Conservation (phyloP, 148 eudicot genomes). For the Amaranthus hypochondriacus region DNA sequence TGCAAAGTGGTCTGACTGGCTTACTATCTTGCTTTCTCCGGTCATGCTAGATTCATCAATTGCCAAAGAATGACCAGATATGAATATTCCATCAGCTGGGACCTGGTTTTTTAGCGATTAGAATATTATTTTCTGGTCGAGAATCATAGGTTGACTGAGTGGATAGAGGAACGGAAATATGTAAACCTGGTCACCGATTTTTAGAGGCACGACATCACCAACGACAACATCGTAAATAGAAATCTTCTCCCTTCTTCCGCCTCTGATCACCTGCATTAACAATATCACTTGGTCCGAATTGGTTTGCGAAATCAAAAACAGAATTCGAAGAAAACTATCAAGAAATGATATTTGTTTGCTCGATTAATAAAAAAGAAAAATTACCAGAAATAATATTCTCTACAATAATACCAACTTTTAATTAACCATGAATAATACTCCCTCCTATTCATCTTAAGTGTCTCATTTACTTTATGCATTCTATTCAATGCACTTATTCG, state of each 20-base stretch:
- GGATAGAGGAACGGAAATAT: background rate
- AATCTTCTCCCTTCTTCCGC: constrained; percentile 77
- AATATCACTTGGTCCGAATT: background rate
- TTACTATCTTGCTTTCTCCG: constrained; percentile 96
- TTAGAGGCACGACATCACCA: constrained; percentile 88
- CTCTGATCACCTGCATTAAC: constrained; percentile 64
- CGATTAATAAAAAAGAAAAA: background rate
- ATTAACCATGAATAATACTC: too few relatives aligned
- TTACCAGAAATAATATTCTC: too few relatives aligned
- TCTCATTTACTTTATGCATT: too few relatives aligned
- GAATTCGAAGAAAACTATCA: background rate
- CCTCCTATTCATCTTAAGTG: too few relatives aligned
- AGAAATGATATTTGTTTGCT: background rate
- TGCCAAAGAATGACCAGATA: constrained; percentile 71
- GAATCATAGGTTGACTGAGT: constrained; percentile 4
- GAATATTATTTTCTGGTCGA: background rate
- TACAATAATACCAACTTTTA: too few relatives aligned
- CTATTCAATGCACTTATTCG: too few relatives aligned
- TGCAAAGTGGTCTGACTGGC: constrained; percentile 32
- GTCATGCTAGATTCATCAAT: constrained; percentile 99
- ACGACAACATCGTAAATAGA: constrained; percentile 86
- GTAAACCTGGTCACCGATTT: constrained; percentile 89
- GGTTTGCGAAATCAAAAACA: background rate
- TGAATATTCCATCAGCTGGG: constrained; percentile 84
- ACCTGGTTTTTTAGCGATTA: constrained; percentile 36